Percentiles rank a stretch among this genome's conserved stretches.
These are phyloP conservation scores for Lentinula novae-zelandiae DNA, from an alignment of 1,284 basidiomycete species.

Conservation along the genomic window DNA sequence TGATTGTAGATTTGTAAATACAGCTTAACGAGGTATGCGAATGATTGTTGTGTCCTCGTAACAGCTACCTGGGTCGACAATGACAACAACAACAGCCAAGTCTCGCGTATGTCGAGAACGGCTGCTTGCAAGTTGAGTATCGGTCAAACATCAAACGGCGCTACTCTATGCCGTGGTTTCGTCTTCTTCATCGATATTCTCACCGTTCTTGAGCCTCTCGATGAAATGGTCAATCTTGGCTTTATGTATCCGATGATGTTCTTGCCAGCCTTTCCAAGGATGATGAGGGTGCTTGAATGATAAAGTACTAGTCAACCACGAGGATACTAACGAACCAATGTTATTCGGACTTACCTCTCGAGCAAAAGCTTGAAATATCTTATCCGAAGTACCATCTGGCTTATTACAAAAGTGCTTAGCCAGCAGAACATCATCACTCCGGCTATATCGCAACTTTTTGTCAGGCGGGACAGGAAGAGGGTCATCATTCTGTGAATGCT, in stretches of 20 bases:
- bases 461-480: constrained; percentile 71
- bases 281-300: constrained; percentile 67
- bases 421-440: constrained; percentile 69
- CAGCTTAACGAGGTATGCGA: neutral
- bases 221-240: constrained; percentile 78
- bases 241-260: constrained; percentile 82
- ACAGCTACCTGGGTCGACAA: neutral
- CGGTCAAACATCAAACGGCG: neutral
- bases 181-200: constrained; percentile 41
- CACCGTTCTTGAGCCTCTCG: constrained; percentile 51
- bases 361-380: constrained; percentile 74
- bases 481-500: constrained; percentile 56
- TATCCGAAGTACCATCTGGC: constrained; percentile 75
- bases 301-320: neutral
- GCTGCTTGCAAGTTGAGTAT: neutral
- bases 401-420: constrained; percentile 67
- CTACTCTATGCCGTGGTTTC: neutral
- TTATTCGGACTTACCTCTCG: constrained; percentile 42
- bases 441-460: constrained; percentile 81
- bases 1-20: neutral
- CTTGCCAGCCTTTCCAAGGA: constrained; percentile 89
- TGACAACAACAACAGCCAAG: neutral
- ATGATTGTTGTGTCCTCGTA: neutral
- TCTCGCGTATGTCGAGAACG: neutral
- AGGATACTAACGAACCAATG: neutral